Base-by-base conservation (phyloP, 2,329 filamentous ascomycete species). In the Lithohypha guttulata region DNA sequence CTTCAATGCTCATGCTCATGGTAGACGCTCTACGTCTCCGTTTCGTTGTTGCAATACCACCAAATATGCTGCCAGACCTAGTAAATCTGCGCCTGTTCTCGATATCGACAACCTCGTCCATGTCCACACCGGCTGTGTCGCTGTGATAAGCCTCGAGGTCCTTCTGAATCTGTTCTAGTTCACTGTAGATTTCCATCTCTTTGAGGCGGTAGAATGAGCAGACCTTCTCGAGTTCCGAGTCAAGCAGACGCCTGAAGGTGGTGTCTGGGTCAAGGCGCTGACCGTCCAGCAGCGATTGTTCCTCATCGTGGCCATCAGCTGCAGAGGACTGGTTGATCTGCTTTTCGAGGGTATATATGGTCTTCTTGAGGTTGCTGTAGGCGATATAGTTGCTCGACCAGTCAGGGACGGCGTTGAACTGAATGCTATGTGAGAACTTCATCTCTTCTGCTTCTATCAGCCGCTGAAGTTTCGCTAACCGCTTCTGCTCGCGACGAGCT, bases 401-500 rank as follows among this genome's bases (percentile, higher is more conserved):
- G 64, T 98, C 91, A n/a, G 91, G 91, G 53, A 98, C 91, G 48
- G 91, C 87, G 68, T 98, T 98, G 68, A 98, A 98, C 70, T 98
- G 91, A 53, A 98, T 81, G 64, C 89, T 96, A 62, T 98, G 91
- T 13, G 89, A 96, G 71, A 98, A 98, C 79, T 96, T 96, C 91
- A 98, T 98, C 27, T 46, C 51, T 52, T 53, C 48, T 35, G 43
- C 27, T n/a, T 49, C 41, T 25, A 46, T 48, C 15, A 52, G 48
- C 8, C 41, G 22, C 34, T 48, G 26, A 19, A 53, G 45, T 35
- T 53, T 53, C 14, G 33, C 26, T 9, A 50, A 39, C 35, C 51
- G 18, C 42, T 51, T 49, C 10, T 38, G n/a, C 17, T 22, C 21
- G 3, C 25, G 26, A 10, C 8, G 26, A 21, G 35, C 26, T 20